Base-by-base conservation (phyloP, 2,329 filamentous ascomycete genomes). In the Aspergillus neotritici region DNA sequence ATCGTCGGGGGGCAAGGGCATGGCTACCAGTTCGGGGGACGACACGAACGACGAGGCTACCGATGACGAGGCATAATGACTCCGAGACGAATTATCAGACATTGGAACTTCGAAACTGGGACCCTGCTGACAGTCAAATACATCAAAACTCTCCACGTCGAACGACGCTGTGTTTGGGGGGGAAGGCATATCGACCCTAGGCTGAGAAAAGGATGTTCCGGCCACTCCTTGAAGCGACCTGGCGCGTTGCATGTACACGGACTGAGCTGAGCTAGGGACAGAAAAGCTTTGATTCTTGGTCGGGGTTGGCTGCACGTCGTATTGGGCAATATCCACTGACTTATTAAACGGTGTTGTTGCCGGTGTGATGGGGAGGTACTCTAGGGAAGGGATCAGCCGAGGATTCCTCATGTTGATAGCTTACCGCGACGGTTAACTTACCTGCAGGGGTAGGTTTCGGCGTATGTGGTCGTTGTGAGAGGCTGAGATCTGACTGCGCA, bases 331-430 rank as follows among this genome's bases (percentile, higher is more conserved):
- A 46, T 65, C 62, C 48, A 62, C 60, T 40, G 64, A 61, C 52
- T 62, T 59, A 54, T 65, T 68, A 55, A 69, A 64, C 11, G 83
- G 82, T 14, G 81, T 85, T 40, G 80, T 78, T 55, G 76, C 77
- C 41, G 84, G 83, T 21, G 84, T 87, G 35, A 82, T 77, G 44
- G 83, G 83, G 51, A 79, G 78, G 55, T 80, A 83, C 52, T 70
- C 82, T 82, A 46, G 33, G 40, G 21, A 28, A 16, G 11, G 14
- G 14, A 51, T 69, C 40, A 63, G 56, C 30, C 31, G 9, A 35
- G 11, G 30, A n/a, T 35, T 25, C n/a, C 10, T 28, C 17, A 6
- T 13, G 21, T 25, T 8, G 6, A 25, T 32, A 40, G 14, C 15
- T 3, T 6, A 17, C 14, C 15, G 37, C 8, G 32, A 14, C 7